These are phyloP conservation scores for Magnolia changhungtana DNA, from an alignment of 164 flowering plant genomes.

Conservation along the genomic window DNA sequence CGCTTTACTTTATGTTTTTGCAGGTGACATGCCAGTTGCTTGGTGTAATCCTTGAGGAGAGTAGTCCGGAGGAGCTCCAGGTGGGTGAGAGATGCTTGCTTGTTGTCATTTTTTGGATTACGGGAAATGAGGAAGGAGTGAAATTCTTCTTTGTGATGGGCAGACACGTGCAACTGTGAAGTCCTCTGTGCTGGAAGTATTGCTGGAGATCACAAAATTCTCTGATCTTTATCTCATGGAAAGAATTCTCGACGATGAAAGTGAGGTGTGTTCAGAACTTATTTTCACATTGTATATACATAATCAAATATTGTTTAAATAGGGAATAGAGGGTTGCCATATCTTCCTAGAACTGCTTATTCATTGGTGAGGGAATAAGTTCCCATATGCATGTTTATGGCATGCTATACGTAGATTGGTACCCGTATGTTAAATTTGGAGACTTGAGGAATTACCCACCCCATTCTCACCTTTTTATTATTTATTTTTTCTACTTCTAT, in stretches of 20 bases:
- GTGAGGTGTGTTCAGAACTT: slow-evolving; percentile 52
- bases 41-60: slow-evolving; percentile 90
- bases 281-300: not conserved
- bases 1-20: not conserved
- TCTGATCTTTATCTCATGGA: slow-evolving; percentile 98
- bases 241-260: slow-evolving; percentile 89
- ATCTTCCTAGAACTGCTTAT: no score
- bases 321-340: no score
- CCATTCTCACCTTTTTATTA: not conserved
- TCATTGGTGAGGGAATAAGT: not conserved
- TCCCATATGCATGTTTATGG: not conserved
- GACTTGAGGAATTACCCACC: not conserved
- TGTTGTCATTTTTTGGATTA: not conserved
- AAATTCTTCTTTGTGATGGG: slow-evolving; percentile 11
- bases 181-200: slow-evolving; percentile 78
- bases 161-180: slow-evolving; percentile 85
- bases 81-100: slow-evolving; percentile 24
- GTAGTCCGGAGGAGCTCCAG: slow-evolving; percentile 86
- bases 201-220: slow-evolving; percentile 85
- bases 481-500: no score
- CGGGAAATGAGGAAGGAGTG: not conserved
- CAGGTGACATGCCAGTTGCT: slow-evolving; percentile 71
- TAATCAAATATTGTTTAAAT: no score
- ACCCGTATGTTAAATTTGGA: not conserved
- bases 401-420: not conserved